A percentile compares a stretch with the other conserved stretches of the same genome.
Evolutionary conservation across 176 grass and related monocot genomes (phyloP).

Genomic region (Eremochloa ophiuroides): DNA sequence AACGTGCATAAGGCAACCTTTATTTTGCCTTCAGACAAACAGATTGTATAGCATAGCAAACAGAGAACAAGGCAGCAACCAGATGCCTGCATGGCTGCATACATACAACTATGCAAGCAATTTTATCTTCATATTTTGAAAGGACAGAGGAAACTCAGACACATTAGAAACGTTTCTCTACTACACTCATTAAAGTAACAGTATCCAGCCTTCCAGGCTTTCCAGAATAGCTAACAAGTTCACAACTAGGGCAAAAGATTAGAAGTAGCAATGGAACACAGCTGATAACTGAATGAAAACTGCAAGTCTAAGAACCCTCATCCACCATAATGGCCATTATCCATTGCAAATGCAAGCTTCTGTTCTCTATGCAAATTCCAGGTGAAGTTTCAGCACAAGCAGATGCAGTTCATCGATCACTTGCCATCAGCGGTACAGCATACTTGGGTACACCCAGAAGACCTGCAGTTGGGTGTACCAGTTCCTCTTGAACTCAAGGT

Average conservation of each 20-base stretch:
- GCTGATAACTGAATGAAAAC: background rate
- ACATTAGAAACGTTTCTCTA: background rate
- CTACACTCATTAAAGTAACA: background rate
- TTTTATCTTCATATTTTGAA: background rate
- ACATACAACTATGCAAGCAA: too few species aligned
- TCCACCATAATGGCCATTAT: background rate
- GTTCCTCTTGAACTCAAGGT: background rate
- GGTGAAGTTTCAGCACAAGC: too few species aligned
- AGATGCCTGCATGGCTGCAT: too few species aligned
- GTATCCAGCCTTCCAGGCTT: background rate
- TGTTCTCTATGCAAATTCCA: too few species aligned
- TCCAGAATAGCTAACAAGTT: background rate
- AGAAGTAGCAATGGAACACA: background rate
- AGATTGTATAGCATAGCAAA: too few species aligned
- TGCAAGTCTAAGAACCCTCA: background rate
- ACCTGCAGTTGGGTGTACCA: background rate
- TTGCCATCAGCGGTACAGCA: slow-evolving; percentile 31
- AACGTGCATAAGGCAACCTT: background rate
- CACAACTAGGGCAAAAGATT: background rate
- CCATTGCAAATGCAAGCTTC: too few species aligned
- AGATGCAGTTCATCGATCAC: too few species aligned
- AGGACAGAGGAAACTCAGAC: background rate
- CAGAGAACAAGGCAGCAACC: background rate
- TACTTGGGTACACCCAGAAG: slow-evolving; percentile 45
- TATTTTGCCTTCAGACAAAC: too few species aligned